phyloP scores from a whole-genome alignment of 2,329 filamentous ascomycete genomes.

The Ophiostoma tasmaniense region DNA sequence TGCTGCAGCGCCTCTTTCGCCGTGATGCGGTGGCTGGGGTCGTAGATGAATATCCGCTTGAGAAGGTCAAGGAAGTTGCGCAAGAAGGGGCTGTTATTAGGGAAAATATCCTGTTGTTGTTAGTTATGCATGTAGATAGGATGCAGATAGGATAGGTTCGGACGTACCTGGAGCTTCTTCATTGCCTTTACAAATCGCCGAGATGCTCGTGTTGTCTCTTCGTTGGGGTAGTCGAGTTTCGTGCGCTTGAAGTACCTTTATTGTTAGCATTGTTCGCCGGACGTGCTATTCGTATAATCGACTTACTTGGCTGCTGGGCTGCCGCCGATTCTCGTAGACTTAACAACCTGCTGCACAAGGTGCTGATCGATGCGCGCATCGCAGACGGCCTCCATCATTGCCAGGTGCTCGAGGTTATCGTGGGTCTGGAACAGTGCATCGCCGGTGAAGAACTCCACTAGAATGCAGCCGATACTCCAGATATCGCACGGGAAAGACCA shows the following conservation, averaged over 20 bases:
- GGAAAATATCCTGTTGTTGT: slow-evolving; percentile 54
- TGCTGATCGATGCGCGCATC: slow-evolving; percentile 49
- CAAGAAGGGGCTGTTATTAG: slow-evolving; percentile 49
- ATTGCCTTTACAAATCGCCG: slow-evolving; percentile 63
- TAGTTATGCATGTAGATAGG: too few species aligned
- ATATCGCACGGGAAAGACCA: slow-evolving; percentile 67
- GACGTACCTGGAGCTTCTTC: slow-evolving; percentile 52
- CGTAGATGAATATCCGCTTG: slow-evolving; percentile 60
- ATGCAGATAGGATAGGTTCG: background rate
- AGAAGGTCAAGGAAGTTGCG: slow-evolving; percentile 56
- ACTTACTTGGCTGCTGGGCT: slow-evolving; percentile 57
- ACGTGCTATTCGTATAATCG: too few species aligned
- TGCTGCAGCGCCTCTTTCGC: slow-evolving; percentile 59
- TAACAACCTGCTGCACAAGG: slow-evolving; percentile 49
- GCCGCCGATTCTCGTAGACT: slow-evolving; percentile 42
- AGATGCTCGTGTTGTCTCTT: slow-evolving; percentile 56
- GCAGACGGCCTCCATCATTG: slow-evolving; percentile 68
- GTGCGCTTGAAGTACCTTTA: slow-evolving; percentile 57
- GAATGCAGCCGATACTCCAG: slow-evolving; percentile 65
- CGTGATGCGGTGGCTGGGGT: slow-evolving; percentile 56
- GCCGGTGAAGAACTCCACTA: slow-evolving; percentile 64
- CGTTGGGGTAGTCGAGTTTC: slow-evolving; percentile 56
- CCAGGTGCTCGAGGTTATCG: slow-evolving; percentile 62
- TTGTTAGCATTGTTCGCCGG: background rate
- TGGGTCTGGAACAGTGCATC: slow-evolving; percentile 65